A percentile compares a stretch with the other conserved stretches of the same genome.
Evolutionary conservation across 164 flowering plant species (phyloP).

Genomic region (Stephania cephalantha): DNA sequence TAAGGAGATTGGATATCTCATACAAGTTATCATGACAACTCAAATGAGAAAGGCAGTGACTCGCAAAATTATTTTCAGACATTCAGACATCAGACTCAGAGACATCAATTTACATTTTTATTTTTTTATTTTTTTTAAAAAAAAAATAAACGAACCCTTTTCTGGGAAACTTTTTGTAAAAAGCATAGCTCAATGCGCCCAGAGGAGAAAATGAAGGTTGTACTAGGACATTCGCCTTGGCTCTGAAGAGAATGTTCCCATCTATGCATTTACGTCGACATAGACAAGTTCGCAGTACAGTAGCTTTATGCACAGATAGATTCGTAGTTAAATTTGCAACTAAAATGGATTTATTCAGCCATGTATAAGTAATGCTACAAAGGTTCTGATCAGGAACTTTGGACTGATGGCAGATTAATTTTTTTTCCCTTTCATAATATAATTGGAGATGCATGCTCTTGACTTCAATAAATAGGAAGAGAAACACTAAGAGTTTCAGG

Average conservation of each 20-base stretch:
- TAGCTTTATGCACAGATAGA: background rate
- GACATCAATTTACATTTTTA: background rate
- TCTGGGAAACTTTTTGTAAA: background rate
- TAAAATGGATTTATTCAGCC: background rate
- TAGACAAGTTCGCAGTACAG: background rate
- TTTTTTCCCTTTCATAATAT: background rate
- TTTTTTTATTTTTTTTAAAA: too few relatives aligned
- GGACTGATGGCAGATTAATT: background rate
- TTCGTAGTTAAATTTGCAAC: background rate
- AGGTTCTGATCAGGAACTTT: background rate
- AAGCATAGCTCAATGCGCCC: background rate
- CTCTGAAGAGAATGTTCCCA: background rate
- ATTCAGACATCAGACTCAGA: background rate
- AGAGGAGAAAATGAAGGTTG: background rate
- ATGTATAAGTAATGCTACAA: background rate
- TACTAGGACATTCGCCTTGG: background rate
- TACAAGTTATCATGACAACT: too few relatives aligned
- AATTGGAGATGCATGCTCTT: background rate
- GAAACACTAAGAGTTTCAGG: background rate
- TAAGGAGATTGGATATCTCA: too few relatives aligned
- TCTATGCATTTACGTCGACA: background rate
- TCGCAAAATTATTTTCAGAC: too few relatives aligned
- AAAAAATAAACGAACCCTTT: background rate
- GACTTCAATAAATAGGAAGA: background rate
- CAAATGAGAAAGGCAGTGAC: too few relatives aligned